Evolutionary conservation across 2,329 filamentous ascomycete genomes (phyloP).

Genomic region (Zymoseptoria pseudotritici): DNA sequence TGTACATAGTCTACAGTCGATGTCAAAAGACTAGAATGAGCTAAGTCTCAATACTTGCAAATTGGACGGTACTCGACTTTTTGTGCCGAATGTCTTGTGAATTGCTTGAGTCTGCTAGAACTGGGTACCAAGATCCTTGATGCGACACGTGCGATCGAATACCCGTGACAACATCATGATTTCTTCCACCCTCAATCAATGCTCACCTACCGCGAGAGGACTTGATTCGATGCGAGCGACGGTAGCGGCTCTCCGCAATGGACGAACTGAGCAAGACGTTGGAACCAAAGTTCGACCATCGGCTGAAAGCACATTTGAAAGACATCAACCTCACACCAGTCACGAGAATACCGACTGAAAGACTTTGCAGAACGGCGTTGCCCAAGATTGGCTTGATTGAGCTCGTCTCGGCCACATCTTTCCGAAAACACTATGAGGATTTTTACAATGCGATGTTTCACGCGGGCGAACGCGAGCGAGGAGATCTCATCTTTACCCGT

Average conservation of each 20-base stretch:
- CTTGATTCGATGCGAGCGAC: too few species aligned
- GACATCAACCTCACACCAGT: conserved; percentile 6
- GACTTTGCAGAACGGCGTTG: conserved; percentile 10
- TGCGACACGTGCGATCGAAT: too few species aligned
- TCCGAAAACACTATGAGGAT: conserved; percentile 8
- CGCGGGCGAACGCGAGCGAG: conserved; percentile 15
- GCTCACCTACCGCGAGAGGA: too few species aligned
- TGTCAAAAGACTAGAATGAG: background rate
- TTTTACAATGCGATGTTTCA: conserved; percentile 16
- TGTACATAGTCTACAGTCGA: background rate
- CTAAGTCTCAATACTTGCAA: background rate
- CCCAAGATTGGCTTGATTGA: conserved; percentile 16
- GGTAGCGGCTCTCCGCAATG: conserved; percentile 2
- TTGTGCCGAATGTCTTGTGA: too few species aligned
- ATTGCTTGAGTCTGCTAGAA: too few species aligned
- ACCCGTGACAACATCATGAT: too few species aligned
- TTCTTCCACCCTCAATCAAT: too few species aligned
- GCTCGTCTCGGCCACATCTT: conserved; percentile 11
- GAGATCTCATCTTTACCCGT: conserved; percentile 13
- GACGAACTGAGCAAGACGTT: conserved; percentile 5
- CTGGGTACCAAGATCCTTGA: too few species aligned
- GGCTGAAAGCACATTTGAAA: conserved; percentile 4
- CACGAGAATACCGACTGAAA: conserved; percentile 7
- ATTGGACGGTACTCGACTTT: too few species aligned
- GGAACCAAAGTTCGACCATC: conserved; percentile 2